Base-by-base conservation (phyloP, 2,329 filamentous ascomycete species). In the Colletotrichum sp. region DNA sequence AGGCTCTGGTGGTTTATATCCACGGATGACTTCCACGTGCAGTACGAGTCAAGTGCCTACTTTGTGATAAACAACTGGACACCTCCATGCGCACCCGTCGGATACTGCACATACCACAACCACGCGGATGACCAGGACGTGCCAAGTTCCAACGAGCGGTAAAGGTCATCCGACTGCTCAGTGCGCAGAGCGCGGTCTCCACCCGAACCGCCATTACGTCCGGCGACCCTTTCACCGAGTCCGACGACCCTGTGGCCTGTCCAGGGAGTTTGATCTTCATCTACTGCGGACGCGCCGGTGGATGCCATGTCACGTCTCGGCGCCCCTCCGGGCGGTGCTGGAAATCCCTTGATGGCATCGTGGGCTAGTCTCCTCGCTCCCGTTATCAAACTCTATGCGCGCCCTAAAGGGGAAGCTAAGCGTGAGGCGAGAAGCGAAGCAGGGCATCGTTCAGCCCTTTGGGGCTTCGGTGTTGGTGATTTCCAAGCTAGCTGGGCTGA, bases 1-100 rank as follows among this genome's bases (percentile, higher is more conserved):
- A 65, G 59, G 32, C 49, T 15, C 26, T 57, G 39, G 63, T 36
- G 74, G 74, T 76, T 74, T 76, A 76, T 76, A 76, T 76, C 74
- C 59, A 76, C 69, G 59, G 28, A 28, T 63, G 24, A 62, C 49
- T 69, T 63, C 21, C 44, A 65, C 71, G 59, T 36, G 36, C 32
- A 36, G 30, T 32, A 32, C 68, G 68, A 70, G 39, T 70, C 68
- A 70, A 28, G 68, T 52, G 28, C 55, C 52, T 15, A 44, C 24
- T 28, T 26, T 34, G 34, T 26, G 68, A 34, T 44, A 49, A 69
- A 26, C 30, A 59, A 63, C 62, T 36, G 26, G 44, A 63, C 32
- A 36, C 18, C 24, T 44, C 55, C 44, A 52, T 49, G 39, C 44
- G 44, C 44, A 52, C 12, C 44, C n/a, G 44, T 32, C 28, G 63